Percentiles rank a stretch among this genome's conserved stretches.
Conservation (phyloP, 257 asterid species). For the Salvia rosmarinus region DNA sequence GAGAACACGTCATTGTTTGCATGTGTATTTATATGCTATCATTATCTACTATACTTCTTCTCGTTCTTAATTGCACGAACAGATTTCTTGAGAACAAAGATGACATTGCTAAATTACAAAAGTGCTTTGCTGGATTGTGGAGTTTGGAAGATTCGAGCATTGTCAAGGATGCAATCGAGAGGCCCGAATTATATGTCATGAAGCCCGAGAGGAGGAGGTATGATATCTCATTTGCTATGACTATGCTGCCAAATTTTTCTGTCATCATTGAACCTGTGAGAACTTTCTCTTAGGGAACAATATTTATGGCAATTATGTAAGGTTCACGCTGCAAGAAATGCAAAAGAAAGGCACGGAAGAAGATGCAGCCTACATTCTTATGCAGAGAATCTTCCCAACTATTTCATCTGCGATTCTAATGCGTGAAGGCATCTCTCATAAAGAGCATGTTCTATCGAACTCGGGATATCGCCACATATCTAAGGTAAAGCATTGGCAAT, state of each 20-base stretch:
- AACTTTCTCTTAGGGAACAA: slow-evolving; percentile 66
- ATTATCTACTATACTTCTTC: slow-evolving; percentile 4
- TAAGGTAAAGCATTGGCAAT: slow-evolving; percentile 58
- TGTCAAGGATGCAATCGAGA: slow-evolving; percentile 76
- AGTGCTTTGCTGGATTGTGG: slow-evolving; percentile 98
- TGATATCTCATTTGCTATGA: slow-evolving; percentile 14
- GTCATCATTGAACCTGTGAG: background rate
- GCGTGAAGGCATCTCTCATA: slow-evolving; percentile 73
- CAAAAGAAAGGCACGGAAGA: slow-evolving; percentile 67
- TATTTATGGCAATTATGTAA: slow-evolving; percentile 84
- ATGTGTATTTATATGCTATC: background rate
- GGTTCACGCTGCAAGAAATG: slow-evolving; percentile 61
- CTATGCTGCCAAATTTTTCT: slow-evolving; percentile 8
- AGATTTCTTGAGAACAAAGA: slow-evolving; percentile 90
- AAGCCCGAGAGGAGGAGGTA: slow-evolving; percentile 99
- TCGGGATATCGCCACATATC: slow-evolving; percentile 76
- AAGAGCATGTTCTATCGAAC: slow-evolving; percentile 78
- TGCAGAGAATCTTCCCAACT: slow-evolving; percentile 94
- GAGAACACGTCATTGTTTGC: background rate
- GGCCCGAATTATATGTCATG: slow-evolving; percentile 85
- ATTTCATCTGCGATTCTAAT: slow-evolving; percentile 70
- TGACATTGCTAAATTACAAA: slow-evolving; percentile 76
- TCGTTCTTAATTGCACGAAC: slow-evolving; percentile 33
- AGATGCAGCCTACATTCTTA: slow-evolving; percentile 89
- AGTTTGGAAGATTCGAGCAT: slow-evolving; percentile 69